Base-by-base conservation (phyloP, 2,329 filamentous ascomycete species). In the Colletotrichum brevisporum region DNA sequence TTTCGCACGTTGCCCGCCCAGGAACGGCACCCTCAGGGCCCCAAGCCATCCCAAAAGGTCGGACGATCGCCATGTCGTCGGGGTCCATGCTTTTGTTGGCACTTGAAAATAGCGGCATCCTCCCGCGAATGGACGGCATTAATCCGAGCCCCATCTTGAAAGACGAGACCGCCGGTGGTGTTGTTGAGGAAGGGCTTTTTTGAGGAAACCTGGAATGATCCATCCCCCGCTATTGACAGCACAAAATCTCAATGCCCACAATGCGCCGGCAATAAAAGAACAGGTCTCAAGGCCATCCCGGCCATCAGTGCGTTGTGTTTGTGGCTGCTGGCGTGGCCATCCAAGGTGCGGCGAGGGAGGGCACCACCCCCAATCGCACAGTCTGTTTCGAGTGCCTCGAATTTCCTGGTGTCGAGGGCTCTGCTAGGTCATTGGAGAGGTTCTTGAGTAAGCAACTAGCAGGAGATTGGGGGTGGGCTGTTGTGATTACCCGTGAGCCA, bases 281-380 rank as follows among this genome's bases (percentile, higher is more conserved):
- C 8, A 50, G n/a, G 21, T 6, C 10, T 21, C 47, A 24, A 13
- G 47, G 58, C 36, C 45, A 18, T 21, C 18, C 16, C 41, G 58
- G 48, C 31, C 55, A 69, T 67, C 67, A 69, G 55, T 56, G 63
- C 67, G 67, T 53, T 6, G 41, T 47, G 56, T 47, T 67, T 67
- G 55, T 67, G 67, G 67, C 62, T 60, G 51, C 31, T 50, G 48
- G 55, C 39, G 66, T 45, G 55, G n/a, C n/a, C n/a, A n/a, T n/a
- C n/a, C n/a, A n/a, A n/a, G n/a, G 51, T 45, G 51, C 21, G 31
- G 55, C 36, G 56, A 52, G 62, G 61, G 50, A 65, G 36, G 31
- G 31, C 43, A 54, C 63, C 21, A 15, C 5, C 15, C 16, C 18
- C 45, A 18, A 47, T 65, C 31, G 43, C 31, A 51, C 43, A 65